Evolutionary conservation across 495 filamentous ascomycete species (phyloP).

Genomic region (Tuber aestivum): DNA sequence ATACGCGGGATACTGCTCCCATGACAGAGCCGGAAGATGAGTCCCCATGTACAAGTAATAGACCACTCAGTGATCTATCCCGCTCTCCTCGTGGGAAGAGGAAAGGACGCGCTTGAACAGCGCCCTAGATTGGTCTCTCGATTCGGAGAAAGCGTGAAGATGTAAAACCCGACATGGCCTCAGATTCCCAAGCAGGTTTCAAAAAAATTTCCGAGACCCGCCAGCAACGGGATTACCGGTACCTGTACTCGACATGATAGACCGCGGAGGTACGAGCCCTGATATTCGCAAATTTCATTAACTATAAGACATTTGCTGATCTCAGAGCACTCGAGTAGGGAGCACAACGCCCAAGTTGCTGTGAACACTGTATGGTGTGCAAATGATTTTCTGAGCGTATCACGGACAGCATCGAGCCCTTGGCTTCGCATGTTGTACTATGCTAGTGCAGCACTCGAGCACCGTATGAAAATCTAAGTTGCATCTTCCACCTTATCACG

Average conservation of each 20-base stretch:
- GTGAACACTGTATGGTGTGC: not conserved
- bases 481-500: not conserved
- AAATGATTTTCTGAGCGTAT: not conserved
- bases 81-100: not conserved
- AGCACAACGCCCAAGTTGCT: not conserved
- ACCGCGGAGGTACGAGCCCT: not conserved
- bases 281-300: not conserved
- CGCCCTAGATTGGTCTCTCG: not conserved
- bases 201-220: not conserved
- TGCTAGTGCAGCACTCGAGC: no score
- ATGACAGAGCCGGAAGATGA: not conserved
- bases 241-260: no score
- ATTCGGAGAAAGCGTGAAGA: not conserved
- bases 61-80: not conserved
- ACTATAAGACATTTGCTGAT: not conserved
- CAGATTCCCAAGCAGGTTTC: not conserved
- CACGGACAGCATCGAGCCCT: not conserved
- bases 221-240: not conserved
- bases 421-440: not conserved
- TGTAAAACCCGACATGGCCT: not conserved
- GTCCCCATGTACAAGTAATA: not conserved
- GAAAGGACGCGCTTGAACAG: not conserved
- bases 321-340: not conserved
- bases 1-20: not conserved
- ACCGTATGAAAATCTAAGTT: not conserved